Evolutionary conservation across 345 rosid genomes (phyloP), one percentile per base, ranked within the genome.

Genomic region (Eutrema yunnanense): DNA sequence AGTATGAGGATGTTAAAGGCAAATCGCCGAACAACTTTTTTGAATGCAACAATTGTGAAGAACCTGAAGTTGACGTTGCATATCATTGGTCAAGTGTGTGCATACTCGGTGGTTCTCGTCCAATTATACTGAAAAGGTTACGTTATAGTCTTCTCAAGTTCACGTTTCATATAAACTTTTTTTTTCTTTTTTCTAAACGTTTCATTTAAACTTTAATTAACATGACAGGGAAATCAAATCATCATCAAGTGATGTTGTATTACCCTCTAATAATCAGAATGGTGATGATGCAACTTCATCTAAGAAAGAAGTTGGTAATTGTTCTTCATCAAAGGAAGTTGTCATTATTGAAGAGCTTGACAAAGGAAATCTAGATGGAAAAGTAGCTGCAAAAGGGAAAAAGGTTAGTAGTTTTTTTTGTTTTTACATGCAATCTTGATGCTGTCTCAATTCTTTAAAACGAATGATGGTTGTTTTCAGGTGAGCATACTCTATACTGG

Each of bases 381-480:
- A 82, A 73, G 27, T 81, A 27, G 86, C 85, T 73, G 74, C 66
- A 9, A 44, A 72, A 29, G 88, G 93, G 41, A 86, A 78, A 73
- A 86, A 83, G 85, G 88, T 78, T 58, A 41, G 62, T 36, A 36
- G 6, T 54, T 29, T 19, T 8, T 8, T 7, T 8, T 8, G 33
- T 67, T 16, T 66, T 12, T 44, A 32, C 30, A 58, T 60, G 9
- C 34, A 49, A 38, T n/a, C 22, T 65, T 58, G 44, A 66, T 47
- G 19, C 52, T 16, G 34, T 53, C 46, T 58, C 48, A 19, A 32
- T 47, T 71, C 42, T 5, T 22, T 9, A 1, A 29, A 37, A 30
- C 10, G 33, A 30, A 10, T 43, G 9, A 34, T 27, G 26, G 53
- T 59, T n/a, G 54, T 22, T 75, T 77, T 65, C 82, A 84, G 88